These are phyloP conservation scores for Xylaria palmicola DNA, from an alignment of 495 filamentous ascomycete genomes.

Conservation along the genomic window DNA sequence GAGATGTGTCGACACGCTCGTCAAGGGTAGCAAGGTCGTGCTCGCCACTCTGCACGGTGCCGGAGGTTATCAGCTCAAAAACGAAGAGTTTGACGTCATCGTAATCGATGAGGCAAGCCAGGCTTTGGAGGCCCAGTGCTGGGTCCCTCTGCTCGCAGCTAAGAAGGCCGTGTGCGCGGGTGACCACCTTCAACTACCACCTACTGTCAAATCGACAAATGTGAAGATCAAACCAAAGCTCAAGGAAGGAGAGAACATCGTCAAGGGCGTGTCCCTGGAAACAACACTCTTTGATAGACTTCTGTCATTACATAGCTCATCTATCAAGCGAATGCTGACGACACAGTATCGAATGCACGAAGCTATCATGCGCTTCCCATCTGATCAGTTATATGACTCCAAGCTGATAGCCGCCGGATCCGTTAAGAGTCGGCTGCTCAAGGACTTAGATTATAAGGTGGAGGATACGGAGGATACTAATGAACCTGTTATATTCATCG, in stretches of 20 bases:
- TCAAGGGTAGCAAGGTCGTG: slow-evolving; percentile 78
- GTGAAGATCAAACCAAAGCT: slow-evolving; percentile 42
- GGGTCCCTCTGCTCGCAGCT: slow-evolving; percentile 83
- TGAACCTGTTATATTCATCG: slow-evolving; percentile 88
- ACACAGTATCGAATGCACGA: slow-evolving; percentile 99
- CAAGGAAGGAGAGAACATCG: slow-evolving; percentile 32
- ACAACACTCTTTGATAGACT: slow-evolving; percentile 89
- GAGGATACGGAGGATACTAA: slow-evolving; percentile 81
- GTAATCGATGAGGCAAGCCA: slow-evolving; percentile 96
- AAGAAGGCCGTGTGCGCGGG: slow-evolving; percentile 88
- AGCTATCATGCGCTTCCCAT: slow-evolving; percentile 92
- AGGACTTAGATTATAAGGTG: slow-evolving; percentile 75
- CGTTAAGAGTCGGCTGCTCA: slow-evolving; percentile 73
- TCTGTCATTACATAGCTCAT: slow-evolving; percentile 73
- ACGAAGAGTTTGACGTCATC: slow-evolving; percentile 87
- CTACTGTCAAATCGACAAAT: slow-evolving; percentile 84
- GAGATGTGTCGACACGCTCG: slow-evolving; percentile 72
- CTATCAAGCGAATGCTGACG: slow-evolving; percentile 92
- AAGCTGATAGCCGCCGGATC: slow-evolving; percentile 74
- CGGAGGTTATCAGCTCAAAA: slow-evolving; percentile 77
- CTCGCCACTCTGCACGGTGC: slow-evolving; percentile 91
- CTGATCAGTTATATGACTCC: slow-evolving; percentile 79
- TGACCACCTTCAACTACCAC: slow-evolving; percentile 91
- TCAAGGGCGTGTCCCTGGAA: slow-evolving; percentile 63
- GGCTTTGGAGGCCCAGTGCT: slow-evolving; percentile 94